These are phyloP conservation scores for Berberis thunbergii DNA, from an alignment of 164 flowering plant genomes.

Conservation along the genomic window DNA sequence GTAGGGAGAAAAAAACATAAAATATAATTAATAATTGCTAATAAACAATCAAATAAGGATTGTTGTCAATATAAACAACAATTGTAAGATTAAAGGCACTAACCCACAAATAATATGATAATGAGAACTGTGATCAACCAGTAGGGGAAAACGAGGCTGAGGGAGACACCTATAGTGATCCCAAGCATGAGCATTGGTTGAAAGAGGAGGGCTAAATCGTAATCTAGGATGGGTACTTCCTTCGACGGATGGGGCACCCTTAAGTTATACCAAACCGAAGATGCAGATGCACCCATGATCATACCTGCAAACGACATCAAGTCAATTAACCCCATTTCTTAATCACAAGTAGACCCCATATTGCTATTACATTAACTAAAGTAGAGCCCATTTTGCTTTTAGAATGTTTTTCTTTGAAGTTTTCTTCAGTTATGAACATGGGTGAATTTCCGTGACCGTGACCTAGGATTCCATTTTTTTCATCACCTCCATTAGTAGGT, in stretches of 20 bases:
- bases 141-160: constrained; percentile 89
- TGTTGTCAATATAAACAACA: too few relatives aligned
- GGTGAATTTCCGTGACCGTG: too few relatives aligned
- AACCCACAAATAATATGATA: constrained; percentile 83
- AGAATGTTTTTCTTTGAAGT: too few relatives aligned
- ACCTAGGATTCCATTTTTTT: too few relatives aligned
- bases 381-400: too few relatives aligned
- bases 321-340: not conserved
- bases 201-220: constrained; percentile 81
- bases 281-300: constrained; percentile 31
- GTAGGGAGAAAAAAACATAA: not conserved
- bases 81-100: not conserved
- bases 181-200: constrained; percentile 89
- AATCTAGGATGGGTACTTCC: constrained; percentile 82
- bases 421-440: too few relatives aligned
- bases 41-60: too few relatives aligned
- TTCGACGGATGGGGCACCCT: constrained; percentile 76
- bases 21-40: not conserved
- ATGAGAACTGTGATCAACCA: constrained; percentile 96
- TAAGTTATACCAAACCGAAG: constrained; percentile 96
- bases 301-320: constrained; percentile 51
- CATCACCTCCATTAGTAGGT: too few relatives aligned
- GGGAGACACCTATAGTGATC: constrained; percentile 41
- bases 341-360: not conserved
- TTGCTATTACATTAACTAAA: not conserved